These are phyloP conservation scores for Phytophthora sp. DNA, from an alignment of 352 stramenopile genomes.

Conservation along the genomic window DNA sequence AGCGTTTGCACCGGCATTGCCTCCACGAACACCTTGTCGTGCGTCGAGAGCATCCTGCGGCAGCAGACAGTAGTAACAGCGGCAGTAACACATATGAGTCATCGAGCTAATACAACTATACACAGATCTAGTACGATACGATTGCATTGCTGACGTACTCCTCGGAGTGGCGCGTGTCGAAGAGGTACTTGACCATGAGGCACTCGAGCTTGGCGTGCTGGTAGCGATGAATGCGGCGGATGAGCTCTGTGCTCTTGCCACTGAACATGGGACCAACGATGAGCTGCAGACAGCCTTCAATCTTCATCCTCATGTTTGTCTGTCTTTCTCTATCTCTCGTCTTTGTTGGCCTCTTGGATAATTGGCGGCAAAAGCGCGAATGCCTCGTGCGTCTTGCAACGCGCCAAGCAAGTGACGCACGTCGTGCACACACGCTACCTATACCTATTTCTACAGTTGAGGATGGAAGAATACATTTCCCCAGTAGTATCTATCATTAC, in stretches of 20 bases:
- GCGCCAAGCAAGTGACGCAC: no score
- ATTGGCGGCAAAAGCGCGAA: conserved; percentile 6
- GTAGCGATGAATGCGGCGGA: conserved; percentile 82
- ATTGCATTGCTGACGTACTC: conserved; percentile 43
- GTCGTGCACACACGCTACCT: not conserved
- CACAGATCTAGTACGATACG: not conserved
- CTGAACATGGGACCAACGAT: conserved; percentile 91
- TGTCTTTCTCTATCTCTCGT: no score
- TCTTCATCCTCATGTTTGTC: conserved; percentile 36
- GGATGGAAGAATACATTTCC: not conserved
- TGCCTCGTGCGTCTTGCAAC: no score
- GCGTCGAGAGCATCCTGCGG: conserved; percentile 71
- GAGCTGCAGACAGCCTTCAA: conserved; percentile 74
- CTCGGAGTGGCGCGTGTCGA: conserved; percentile 80
- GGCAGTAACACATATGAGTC: conserved; percentile 1
- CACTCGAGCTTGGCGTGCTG: conserved; percentile 80
- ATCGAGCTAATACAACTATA: not conserved
- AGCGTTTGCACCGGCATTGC: conserved; percentile 66
- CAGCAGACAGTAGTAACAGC: not conserved
- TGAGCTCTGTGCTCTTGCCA: conserved; percentile 88
- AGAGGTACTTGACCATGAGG: conserved; percentile 84
- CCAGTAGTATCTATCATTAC: no score
- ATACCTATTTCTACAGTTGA: conserved; percentile 1
- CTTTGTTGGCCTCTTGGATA: no score
- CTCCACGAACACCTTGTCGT: conserved; percentile 78